These are phyloP conservation scores for Henckelia pumila DNA, from an alignment of 257 asterid genomes.

Conservation along the genomic window DNA sequence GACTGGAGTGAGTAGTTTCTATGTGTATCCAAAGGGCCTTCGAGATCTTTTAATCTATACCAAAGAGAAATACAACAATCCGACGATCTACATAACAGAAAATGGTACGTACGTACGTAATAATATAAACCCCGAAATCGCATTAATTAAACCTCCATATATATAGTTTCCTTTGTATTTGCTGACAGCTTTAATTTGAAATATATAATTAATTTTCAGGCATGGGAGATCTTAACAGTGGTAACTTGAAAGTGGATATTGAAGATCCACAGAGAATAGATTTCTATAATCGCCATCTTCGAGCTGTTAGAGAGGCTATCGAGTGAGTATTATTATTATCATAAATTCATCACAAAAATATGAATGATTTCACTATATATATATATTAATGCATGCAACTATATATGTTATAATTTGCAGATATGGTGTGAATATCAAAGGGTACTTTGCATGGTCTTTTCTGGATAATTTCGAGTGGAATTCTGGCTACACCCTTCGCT, in stretches of 20 bases:
- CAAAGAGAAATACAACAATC: constrained; percentile 4
- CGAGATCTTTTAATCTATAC: constrained; percentile 1
- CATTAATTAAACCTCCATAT: neutral
- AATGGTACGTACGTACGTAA: constrained; percentile 6
- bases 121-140: too few species aligned
- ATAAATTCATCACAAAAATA: neutral
- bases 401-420: neutral
- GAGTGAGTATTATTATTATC: neutral
- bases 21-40: neutral
- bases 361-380: neutral
- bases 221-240: neutral
- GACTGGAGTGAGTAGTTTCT: neutral
- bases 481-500: neutral
- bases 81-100: constrained; percentile 2
- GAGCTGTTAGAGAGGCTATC: neutral
- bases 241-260: neutral
- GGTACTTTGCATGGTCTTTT: neutral
- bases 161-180: neutral
- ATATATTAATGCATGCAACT: neutral
- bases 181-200: neutral
- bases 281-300: constrained; percentile 10
- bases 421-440: neutral
- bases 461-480: neutral
- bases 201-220: neutral
- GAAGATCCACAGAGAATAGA: constrained; percentile 7